These are phyloP conservation scores for Phytophthora megakarya DNA, from an alignment of 352 stramenopile species.

Conservation along the genomic window DNA sequence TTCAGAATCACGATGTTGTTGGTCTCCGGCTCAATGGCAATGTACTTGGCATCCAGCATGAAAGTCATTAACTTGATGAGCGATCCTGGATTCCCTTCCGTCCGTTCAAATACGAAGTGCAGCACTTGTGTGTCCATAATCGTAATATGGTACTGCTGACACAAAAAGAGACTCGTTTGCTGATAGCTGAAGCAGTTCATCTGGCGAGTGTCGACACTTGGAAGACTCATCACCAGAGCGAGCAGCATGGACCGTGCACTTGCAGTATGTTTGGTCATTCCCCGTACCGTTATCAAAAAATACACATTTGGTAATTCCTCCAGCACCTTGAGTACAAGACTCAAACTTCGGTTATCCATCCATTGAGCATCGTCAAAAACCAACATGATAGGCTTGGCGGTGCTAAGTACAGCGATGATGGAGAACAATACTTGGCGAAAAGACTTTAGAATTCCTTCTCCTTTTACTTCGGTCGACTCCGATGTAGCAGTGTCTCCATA, in stretches of 20 bases:
- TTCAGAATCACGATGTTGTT: slow-evolving; percentile 69
- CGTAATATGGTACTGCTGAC: slow-evolving; percentile 76
- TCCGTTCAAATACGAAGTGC: slow-evolving; percentile 70
- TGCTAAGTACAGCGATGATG: slow-evolving; percentile 58
- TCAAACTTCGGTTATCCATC: slow-evolving; percentile 73
- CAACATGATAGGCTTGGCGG: slow-evolving; percentile 62
- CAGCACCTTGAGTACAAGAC: slow-evolving; percentile 59
- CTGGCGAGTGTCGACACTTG: slow-evolving; percentile 35
- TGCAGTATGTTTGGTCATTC: slow-evolving; percentile 37
- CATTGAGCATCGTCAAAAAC: slow-evolving; percentile 80
- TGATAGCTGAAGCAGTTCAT: slow-evolving; percentile 66
- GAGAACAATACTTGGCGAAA: slow-evolving; percentile 62
- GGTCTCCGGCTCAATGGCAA: slow-evolving; percentile 49
- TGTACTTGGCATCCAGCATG: slow-evolving; percentile 73
- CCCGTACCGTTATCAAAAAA: slow-evolving; percentile 56
- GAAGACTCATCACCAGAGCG: slow-evolving; percentile 33
- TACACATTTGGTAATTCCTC: slow-evolving; percentile 64
- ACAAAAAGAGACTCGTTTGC: slow-evolving; percentile 74
- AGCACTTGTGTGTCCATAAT: slow-evolving; percentile 85
- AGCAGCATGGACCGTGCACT: slow-evolving; percentile 46
- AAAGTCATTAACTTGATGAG: slow-evolving; percentile 72
- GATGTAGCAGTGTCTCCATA: slow-evolving; percentile 24
- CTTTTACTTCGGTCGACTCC: slow-evolving; percentile 30
- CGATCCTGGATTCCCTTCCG: slow-evolving; percentile 68
- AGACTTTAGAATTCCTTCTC: slow-evolving; percentile 51